phyloP scores from a whole-genome alignment of 169 alveolate species.

The Plasmodium knowlesi region DNA sequence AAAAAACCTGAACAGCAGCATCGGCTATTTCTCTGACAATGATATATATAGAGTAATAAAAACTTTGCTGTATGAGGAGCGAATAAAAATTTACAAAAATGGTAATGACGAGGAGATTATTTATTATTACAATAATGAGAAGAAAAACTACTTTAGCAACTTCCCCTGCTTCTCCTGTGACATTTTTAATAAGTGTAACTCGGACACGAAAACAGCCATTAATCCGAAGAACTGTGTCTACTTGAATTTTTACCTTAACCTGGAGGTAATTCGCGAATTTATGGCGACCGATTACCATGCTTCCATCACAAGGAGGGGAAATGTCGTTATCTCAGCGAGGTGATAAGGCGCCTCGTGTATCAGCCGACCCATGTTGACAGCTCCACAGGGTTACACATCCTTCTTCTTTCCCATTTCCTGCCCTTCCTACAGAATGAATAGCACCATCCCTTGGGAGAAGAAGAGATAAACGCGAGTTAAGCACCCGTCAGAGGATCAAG shows the following conservation, averaged over 20 bases:
- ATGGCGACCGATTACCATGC: not conserved
- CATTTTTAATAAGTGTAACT: slow-evolving; percentile 70
- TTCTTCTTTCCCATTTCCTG: not conserved
- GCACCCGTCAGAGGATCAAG: not conserved
- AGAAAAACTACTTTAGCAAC: slow-evolving; percentile 25
- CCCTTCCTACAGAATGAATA: not conserved
- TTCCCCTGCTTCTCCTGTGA: slow-evolving; percentile 74
- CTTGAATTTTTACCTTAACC: slow-evolving; percentile 53
- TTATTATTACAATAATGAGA: slow-evolving; percentile 71
- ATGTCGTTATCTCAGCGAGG: not conserved
- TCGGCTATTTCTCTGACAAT: slow-evolving; percentile 55
- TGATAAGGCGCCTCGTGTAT: not conserved
- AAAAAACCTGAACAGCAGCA: slow-evolving; percentile 54
- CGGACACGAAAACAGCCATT: slow-evolving; percentile 59
- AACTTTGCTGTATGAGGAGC: slow-evolving; percentile 48
- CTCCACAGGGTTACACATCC: not conserved
- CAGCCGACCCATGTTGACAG: not conserved
- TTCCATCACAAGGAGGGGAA: not conserved
- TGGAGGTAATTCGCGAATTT: slow-evolving; percentile 22
- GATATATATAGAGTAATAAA: slow-evolving; percentile 71
- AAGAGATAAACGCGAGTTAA: not conserved
- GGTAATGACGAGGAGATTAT: slow-evolving; percentile 39
- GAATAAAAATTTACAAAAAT: slow-evolving; percentile 61
- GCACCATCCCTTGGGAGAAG: not conserved
- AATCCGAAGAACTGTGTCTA: slow-evolving; percentile 69